These are phyloP conservation scores for Phellinidium pouzarii DNA, from an alignment of 1,284 basidiomycete genomes.

Conservation along the genomic window DNA sequence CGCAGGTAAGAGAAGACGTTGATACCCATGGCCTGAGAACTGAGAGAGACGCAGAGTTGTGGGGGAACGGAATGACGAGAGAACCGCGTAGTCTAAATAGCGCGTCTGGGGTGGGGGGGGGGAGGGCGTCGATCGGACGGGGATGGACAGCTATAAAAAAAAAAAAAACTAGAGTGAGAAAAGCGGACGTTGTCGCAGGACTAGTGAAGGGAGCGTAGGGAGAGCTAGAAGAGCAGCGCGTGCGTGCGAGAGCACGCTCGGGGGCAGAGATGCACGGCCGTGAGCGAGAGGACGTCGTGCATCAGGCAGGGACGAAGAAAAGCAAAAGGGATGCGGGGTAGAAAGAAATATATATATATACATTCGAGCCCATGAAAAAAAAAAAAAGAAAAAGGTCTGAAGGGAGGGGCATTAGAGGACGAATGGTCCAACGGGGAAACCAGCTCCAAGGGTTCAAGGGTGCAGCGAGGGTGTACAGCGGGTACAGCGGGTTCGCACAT, in stretches of 20 bases:
- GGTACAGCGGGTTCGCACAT: too few species aligned
- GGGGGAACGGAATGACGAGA: background rate
- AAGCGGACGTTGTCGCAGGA: background rate
- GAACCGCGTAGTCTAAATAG: conserved; percentile 12
- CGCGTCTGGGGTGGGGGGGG: background rate
- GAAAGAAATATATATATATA: too few species aligned
- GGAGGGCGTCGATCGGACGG: background rate
- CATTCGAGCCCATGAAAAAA: background rate
- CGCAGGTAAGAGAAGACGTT: conserved; percentile 16
- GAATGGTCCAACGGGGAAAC: too few species aligned
- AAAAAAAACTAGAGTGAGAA: too few species aligned
- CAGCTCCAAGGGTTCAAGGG: too few species aligned
- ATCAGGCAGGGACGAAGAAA: background rate
- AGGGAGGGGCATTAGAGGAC: too few species aligned
- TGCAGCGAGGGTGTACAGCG: too few species aligned
- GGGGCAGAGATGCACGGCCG: background rate
- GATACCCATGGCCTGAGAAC: conserved; percentile 6
- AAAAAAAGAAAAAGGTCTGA: too few species aligned
- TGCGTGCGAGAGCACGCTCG: background rate
- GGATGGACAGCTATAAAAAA: background rate
- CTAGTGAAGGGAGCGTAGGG: background rate
- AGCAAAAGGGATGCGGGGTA: too few species aligned
- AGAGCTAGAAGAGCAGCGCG: background rate
- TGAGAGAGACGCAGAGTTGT: background rate
- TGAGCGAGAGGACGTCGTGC: background rate